Evolutionary conservation across 495 filamentous ascomycete species (phyloP).

Genomic region (Lophium mytilinum): DNA sequence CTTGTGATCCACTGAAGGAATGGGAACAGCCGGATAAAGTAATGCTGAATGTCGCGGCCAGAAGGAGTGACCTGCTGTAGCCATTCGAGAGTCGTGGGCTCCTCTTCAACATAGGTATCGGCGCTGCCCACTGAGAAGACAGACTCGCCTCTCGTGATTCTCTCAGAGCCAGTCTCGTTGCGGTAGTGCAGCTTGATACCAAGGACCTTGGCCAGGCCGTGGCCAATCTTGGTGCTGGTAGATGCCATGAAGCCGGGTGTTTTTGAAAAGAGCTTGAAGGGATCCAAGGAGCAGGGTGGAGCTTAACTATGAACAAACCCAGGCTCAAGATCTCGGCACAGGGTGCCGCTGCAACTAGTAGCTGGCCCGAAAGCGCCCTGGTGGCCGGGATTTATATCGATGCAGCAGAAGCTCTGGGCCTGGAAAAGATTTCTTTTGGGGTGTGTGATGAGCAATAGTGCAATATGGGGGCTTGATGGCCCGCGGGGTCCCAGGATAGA

Average conservation of each 20-base stretch:
- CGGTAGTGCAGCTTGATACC: conserved; percentile 72
- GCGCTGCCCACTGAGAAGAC: conserved; percentile 65
- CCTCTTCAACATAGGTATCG: conserved; percentile 76
- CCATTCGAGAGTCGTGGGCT: conserved; percentile 70
- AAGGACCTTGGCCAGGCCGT: conserved; percentile 66
- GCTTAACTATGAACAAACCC: conserved; percentile 1
- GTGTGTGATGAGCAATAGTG: background rate
- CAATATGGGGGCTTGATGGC: background rate
- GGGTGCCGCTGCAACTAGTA: background rate
- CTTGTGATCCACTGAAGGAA: conserved; percentile 76
- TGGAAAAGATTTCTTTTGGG: background rate
- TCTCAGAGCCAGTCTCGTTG: conserved; percentile 39
- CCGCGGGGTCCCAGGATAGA: background rate
- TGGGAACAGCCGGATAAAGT: conserved; percentile 63
- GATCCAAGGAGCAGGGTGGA: background rate
- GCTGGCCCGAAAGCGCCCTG: background rate
- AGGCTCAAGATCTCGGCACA: background rate
- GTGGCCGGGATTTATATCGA: background rate
- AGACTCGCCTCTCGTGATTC: conserved; percentile 65
- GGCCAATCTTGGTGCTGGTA: conserved; percentile 52
- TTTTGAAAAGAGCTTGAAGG: background rate
- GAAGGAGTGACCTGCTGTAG: conserved; percentile 54
- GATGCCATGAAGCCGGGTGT: conserved; percentile 30
- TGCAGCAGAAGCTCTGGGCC: no score
- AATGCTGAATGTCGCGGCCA: conserved; percentile 44